Base-by-base conservation (phyloP, 2,329 filamentous ascomycete genomes). In the Alternaria metachromatica region DNA sequence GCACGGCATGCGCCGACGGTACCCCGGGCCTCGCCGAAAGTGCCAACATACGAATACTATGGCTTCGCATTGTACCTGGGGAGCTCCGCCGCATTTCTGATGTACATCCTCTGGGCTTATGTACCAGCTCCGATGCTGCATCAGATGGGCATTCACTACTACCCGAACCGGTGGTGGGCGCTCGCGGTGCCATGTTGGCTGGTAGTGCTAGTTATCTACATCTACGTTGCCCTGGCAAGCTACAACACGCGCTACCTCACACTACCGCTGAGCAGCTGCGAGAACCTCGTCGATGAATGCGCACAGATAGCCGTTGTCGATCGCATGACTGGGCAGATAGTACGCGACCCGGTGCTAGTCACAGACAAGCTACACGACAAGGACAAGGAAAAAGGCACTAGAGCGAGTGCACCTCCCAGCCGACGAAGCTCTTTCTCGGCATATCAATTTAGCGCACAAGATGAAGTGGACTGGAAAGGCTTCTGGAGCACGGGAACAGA, bases 41-140 rank as follows among this genome's bases (percentile, higher is more conserved):
- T 99, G 3, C 96, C 96, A n/a, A 99, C 96, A 0, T 98, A 99
- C 83, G 96, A 99, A 79, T 99, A 98, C 87, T 98, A 98, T 80
- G 96, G 96, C 78, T 99, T 99, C 82, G 95, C 97, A 58, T 87
- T 99, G 54, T 98, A 99, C 83, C 87, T 99, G 43, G 93, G 95
- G 76, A 94, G 91, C 66, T 93, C 90, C 21, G 84, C 96, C 55
- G 89, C 89, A 2, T 98, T 98, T 78, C 84, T 89, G 12, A 86
- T 90, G 65, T 91, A 91, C 77, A 80, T 91, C 21, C 83, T 91
- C 11, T 97, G 94, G 96, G 92, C 92, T 13, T 98, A 96, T 81
- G 89, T 98, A 6, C 96, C 96, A 0, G 93, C 92, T 23, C 94
- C 94, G 0, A 94, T 98, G 78, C 86, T 99, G 46, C 94, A 97